A percentile compares a stretch with the other conserved stretches of the same genome.
Conservation (phyloP, 768 basidiomycete genomes). For the Lactarius quietus region DNA sequence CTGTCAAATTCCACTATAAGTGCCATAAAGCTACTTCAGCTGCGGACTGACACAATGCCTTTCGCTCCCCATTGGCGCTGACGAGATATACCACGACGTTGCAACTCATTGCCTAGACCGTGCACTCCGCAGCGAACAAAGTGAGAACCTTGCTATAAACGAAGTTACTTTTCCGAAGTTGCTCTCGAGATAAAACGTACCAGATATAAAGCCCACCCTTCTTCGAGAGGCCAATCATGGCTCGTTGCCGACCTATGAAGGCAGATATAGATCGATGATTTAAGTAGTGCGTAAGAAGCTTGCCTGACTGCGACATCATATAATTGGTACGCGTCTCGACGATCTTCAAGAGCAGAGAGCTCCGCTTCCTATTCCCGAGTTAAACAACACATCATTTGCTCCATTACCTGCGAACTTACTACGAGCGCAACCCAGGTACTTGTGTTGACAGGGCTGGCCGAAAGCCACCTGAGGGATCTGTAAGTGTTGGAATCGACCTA, state of each 20-base stretch:
- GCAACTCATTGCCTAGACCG: constrained; percentile 62
- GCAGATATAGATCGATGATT: background rate
- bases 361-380: constrained; percentile 59
- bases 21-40: constrained; percentile 3
- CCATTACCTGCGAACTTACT: constrained; percentile 36
- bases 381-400: background rate
- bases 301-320: constrained; percentile 70
- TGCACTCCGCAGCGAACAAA: constrained; percentile 62
- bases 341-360: constrained; percentile 53
- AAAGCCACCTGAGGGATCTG: constrained; percentile 52
- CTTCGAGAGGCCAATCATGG: constrained; percentile 69
- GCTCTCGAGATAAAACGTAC: constrained; percentile 35
- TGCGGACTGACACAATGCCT: constrained; percentile 56
- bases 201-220: constrained; percentile 65
- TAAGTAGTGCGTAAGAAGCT: constrained; percentile 18
- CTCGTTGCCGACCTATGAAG: constrained; percentile 52
- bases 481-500: background rate
- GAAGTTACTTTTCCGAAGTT: background rate
- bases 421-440: constrained; percentile 68
- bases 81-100: constrained; percentile 59
- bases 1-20: constrained; percentile 32
- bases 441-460: constrained; percentile 64
- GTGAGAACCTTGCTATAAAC: constrained; percentile 61
- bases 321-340: constrained; percentile 56
- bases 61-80: constrained; percentile 72